Evolutionary conservation across 202 grass and related monocot species (phyloP).

Genomic region (Schoenoplectus tabernaemontani): DNA sequence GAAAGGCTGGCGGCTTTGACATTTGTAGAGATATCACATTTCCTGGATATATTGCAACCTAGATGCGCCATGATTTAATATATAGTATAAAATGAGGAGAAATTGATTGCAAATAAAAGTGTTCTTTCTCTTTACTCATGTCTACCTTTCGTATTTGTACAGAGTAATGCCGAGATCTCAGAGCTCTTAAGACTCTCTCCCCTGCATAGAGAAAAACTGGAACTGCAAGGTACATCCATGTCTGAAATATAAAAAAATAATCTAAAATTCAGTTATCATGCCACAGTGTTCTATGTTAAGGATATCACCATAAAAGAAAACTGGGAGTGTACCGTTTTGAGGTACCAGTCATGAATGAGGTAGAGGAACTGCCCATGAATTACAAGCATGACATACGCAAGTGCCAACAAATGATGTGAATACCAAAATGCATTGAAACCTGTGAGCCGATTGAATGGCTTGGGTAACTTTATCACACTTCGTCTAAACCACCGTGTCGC

Average conservation of each 20-base stretch:
- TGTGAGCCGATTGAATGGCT: conserved; percentile 80
- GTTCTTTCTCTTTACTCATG: conserved; percentile 3
- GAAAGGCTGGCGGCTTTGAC: conserved; percentile 72
- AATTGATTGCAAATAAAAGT: conserved; percentile 18
- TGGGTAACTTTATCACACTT: conserved; percentile 80
- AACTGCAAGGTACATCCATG: conserved; percentile 97
- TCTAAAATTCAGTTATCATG: not conserved
- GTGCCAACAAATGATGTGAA: conserved; percentile 77
- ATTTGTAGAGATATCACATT: conserved; percentile 90
- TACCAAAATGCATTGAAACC: conserved; percentile 99
- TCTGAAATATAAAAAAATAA: conserved; percentile 42
- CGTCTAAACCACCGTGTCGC: conserved; percentile 87
- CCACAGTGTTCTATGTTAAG: not conserved
- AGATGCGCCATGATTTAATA: not conserved
- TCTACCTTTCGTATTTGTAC: conserved; percentile 77
- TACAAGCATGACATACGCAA: conserved; percentile 74
- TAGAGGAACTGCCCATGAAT: conserved; percentile 83
- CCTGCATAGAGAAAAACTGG: conserved; percentile 76
- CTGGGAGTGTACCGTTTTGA: conserved; percentile 49
- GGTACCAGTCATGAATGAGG: conserved; percentile 74
- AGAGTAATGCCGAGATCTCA: conserved; percentile 78
- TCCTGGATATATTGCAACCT: conserved; percentile 96
- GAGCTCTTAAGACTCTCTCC: conserved; percentile 81
- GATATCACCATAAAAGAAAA: not conserved
- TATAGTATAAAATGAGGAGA: conserved; percentile 15